Evolutionary conservation across 2,329 filamentous ascomycete species (phyloP).

Genomic region (Aspergillus pseudotamarii): DNA sequence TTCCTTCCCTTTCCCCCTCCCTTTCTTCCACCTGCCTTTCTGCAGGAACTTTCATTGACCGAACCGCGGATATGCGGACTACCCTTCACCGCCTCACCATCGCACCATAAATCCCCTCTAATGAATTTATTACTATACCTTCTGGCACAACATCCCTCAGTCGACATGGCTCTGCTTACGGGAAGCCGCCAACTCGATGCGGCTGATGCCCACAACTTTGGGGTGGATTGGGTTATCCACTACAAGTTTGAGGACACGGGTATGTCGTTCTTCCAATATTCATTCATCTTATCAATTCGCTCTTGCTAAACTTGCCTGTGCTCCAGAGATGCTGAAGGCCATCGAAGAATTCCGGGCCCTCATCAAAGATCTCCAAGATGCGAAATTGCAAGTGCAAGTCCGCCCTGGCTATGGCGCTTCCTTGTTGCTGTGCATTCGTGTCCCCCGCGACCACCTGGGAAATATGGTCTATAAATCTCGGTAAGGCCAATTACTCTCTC

Average conservation of each 20-base stretch:
- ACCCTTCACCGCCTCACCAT: background rate
- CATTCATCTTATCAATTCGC: background rate
- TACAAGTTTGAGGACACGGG: slow-evolving; percentile 73
- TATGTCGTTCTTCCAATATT: slow-evolving; percentile 38
- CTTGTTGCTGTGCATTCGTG: slow-evolving; percentile 79
- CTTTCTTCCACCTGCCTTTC: background rate
- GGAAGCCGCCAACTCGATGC: slow-evolving; percentile 21
- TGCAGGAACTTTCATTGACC: background rate
- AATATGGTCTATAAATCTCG: slow-evolving; percentile 82
- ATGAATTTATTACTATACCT: background rate
- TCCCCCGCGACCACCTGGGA: slow-evolving; percentile 74
- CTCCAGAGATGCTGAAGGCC: slow-evolving; percentile 67
- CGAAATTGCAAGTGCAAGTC: slow-evolving; percentile 86
- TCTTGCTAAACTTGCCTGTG: slow-evolving; percentile 12
- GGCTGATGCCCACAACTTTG: slow-evolving; percentile 56
- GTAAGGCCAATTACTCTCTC: slow-evolving; percentile 40
- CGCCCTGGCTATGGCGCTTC: slow-evolving; percentile 75
- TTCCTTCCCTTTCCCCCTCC: background rate
- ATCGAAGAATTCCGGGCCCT: slow-evolving; percentile 77
- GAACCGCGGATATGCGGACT: background rate
- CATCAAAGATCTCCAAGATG: slow-evolving; percentile 70
- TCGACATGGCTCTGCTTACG: slow-evolving; percentile 32
- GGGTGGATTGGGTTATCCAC: slow-evolving; percentile 86
- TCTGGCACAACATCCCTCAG: slow-evolving; percentile 1
- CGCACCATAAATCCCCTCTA: background rate